Base-by-base conservation (phyloP, 2,329 filamentous ascomycete genomes). In the Colletotrichum sp. region DNA sequence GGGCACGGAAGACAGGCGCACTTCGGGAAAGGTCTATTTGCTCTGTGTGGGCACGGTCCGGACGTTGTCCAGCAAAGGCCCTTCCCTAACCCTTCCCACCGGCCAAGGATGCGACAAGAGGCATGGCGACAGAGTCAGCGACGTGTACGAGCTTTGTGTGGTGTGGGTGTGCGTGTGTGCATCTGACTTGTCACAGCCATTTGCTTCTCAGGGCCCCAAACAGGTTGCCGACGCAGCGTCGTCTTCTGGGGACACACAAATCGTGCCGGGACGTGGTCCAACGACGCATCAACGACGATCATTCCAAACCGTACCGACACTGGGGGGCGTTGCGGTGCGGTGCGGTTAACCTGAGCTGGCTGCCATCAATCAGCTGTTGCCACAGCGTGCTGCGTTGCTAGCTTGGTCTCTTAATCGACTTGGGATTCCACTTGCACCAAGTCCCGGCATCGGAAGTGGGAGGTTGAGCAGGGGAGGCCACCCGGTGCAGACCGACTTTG, bases 101-200 rank as follows among this genome's bases (percentile, higher is more conserved):
- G 59, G 70, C 65, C 73, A 57, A 76, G 55, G 55, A 72, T 76
- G 69, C 64, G 73, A 71, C 71, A 57, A 34, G 62, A 68, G 68
- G 49, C 66, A 75, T 62, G 61, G 66, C 52, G 63, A 71, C 71
- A 75, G 71, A 77, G 71, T 77, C 66, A 71, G 75, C 71, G 52
- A 77, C 62, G 25, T 67, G 66, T 70, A 67, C 71, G 75, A 75
- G 75, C 71, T 55, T 15, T 63, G 71, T 77, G 71, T 77, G 59
- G 65, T 77, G 75, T 75, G 75, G 66, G 66, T 75, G 65, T 75
- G 71, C 61, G 55, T 52, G 44, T 77, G 75, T 77, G 65, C 70
- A 61, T 73, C 70, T 73, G 74, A 74, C 74, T 76, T 73, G 70
- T 74, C 74, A 73, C 73, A 69, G 39, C 49, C 52, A 34, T 61